Percentiles rank a stretch among this genome's conserved stretches.
phyloP scores from a whole-genome alignment of 2,329 filamentous ascomycete species.

The Exophiala bonariae region DNA sequence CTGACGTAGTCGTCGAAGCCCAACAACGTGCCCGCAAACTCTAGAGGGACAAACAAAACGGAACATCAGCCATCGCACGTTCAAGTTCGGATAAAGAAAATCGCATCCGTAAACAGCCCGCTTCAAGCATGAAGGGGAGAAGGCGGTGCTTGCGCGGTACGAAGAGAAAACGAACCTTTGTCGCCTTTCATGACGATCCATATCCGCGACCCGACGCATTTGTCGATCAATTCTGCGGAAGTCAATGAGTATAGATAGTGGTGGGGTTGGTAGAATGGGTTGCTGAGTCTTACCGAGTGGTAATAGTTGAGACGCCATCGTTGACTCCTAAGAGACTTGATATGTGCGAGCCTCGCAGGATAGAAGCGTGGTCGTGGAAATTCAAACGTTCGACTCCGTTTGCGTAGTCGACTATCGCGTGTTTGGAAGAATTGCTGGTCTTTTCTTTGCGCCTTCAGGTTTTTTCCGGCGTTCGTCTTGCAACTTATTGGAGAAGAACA shows the following conservation, averaged over 20 bases:
- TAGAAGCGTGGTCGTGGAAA: neutral
- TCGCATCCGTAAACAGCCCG: too few relatives aligned
- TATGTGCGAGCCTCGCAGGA: neutral
- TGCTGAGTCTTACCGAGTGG: slow-evolving; percentile 59
- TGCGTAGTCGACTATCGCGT: too few relatives aligned
- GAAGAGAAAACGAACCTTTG: slow-evolving; percentile 65
- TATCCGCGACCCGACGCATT: slow-evolving; percentile 95
- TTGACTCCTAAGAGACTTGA: neutral
- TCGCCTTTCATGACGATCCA: slow-evolving; percentile 99
- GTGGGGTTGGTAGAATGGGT: too few relatives aligned
- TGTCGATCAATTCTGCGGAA: slow-evolving; percentile 87
- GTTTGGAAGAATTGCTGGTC: too few relatives aligned
- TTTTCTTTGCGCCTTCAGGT: too few relatives aligned
- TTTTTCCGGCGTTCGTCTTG: too few relatives aligned
- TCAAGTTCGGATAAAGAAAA: neutral
- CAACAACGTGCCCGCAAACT: slow-evolving; percentile 91
- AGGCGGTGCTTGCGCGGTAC: too few relatives aligned
- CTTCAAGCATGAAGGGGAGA: too few relatives aligned
- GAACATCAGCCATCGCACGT: neutral
- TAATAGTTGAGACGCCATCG: slow-evolving; percentile 72
- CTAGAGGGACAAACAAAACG: slow-evolving; percentile 51
- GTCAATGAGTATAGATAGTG: slow-evolving; percentile 6
- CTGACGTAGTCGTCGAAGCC: slow-evolving; percentile 99
- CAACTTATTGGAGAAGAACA: too few relatives aligned
- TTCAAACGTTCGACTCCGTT: neutral